Evolutionary conservation across 2,329 filamentous ascomycete species (phyloP), one percentile per base, ranked within the genome.

Genomic region (Orbilia oligospora): DNA sequence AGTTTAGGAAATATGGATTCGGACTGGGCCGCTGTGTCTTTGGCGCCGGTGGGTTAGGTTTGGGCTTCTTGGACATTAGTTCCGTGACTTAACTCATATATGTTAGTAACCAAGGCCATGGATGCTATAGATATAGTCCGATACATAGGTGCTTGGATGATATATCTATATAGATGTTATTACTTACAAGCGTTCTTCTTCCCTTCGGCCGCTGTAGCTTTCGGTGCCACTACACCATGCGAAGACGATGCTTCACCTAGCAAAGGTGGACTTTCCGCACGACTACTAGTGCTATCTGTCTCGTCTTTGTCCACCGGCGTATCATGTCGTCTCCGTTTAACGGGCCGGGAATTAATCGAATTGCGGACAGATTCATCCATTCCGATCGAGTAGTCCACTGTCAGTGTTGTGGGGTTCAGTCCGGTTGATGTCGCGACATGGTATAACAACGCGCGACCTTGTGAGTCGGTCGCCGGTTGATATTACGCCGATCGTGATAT

Each of bases 181-280:
- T 9, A 46, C 73, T 48, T 51, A 77, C 73, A 77, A 10, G 73
- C 67, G 63, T 71, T 77, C 61, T 71, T 77, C 67, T 71, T 71
- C 1, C 18, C 49, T 5, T 22, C 46, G 20, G 36, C n/a, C 16
- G 20, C 9, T 16, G 8, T 27, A 10, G 18, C 3, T 6, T 36
- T 53, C 16, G 46, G 16, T 27, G 56, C 38, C 9, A 27, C 44
- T 22, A 27, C 18, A 36, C 24, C 8, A 44, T 44, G 36, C 14
- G 63, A 30, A 30, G 63, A 27, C 8, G 66, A 44, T 5, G 27
- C 30, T 16, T 53, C 33, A 16, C 33, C 44, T 10, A 20, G 5
- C 12, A 33, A 44, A 3, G 67, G 51, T 0, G 73, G 44, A 5
- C 44, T 71, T 27, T 68, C 67, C n/a, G 68, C 36, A 20, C 48